Percentiles rank a stretch among this genome's conserved stretches.
Conservation (phyloP, 2,329 filamentous ascomycete genomes). For the Colletotrichum theobromicola region DNA sequence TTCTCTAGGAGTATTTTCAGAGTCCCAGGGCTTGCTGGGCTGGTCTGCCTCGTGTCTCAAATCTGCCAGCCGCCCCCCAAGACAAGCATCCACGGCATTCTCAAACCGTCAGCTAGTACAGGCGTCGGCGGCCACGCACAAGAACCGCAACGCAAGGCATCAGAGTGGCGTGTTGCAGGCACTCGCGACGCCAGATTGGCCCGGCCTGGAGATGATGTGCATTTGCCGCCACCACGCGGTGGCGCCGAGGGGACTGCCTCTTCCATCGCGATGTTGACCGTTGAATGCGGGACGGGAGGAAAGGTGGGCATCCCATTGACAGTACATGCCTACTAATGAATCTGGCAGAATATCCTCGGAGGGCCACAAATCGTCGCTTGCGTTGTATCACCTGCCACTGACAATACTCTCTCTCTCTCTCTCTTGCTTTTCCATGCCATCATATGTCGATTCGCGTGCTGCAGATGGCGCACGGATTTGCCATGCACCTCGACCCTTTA, state of each 20-base stretch:
- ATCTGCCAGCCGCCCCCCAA: conserved; percentile 2
- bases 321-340: neutral
- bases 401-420: too few relatives aligned
- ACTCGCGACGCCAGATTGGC: neutral
- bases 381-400: conserved; percentile 4
- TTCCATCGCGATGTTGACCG: neutral
- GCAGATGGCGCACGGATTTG: conserved; percentile 7
- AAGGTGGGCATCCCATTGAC: neutral
- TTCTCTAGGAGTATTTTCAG: neutral
- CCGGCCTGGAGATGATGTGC: conserved; percentile 3
- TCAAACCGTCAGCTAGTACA: neutral
- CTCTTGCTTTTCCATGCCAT: neutral
- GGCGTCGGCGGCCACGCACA: neutral
- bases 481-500: conserved; percentile 15
- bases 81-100: conserved; percentile 8
- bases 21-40: neutral
- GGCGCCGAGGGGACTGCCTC: neutral
- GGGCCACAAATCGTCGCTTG: neutral
- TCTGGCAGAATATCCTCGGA: neutral
- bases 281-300: neutral
- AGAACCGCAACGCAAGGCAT: conserved; percentile 10
- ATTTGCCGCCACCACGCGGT: conserved; percentile 3
- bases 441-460: neutral
- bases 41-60: conserved; percentile 5
- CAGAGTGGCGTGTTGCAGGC: conserved; percentile 17